Evolutionary conservation across 2,329 filamentous ascomycete species (phyloP).

Genomic region (Scytalidium lignicola): DNA sequence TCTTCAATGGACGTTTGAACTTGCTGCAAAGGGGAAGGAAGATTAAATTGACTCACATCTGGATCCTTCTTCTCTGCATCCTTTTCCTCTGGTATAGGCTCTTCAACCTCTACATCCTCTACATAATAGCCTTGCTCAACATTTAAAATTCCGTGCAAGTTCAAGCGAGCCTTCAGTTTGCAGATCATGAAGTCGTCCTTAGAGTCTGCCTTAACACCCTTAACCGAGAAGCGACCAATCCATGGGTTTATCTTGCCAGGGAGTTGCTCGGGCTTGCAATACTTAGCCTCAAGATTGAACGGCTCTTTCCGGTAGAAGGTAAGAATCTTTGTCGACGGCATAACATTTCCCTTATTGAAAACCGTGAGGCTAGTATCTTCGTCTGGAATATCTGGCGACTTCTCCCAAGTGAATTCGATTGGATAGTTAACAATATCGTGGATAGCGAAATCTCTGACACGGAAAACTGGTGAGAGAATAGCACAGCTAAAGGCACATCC

Average conservation of each 20-base stretch:
- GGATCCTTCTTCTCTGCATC: constrained; percentile 50
- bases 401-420: constrained; percentile 98
- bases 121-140: constrained; percentile 97
- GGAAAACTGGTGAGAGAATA: constrained; percentile 95
- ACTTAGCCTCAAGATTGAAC: constrained; percentile 93
- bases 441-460: constrained; percentile 94
- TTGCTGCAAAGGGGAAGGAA: constrained; percentile 4
- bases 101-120: constrained; percentile 95
- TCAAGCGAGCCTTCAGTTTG: constrained; percentile 97
- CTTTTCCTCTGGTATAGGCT: constrained; percentile 74
- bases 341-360: constrained; percentile 93
- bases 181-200: constrained; percentile 99
- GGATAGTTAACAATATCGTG: constrained; percentile 98
- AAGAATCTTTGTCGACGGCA: constrained; percentile 98
- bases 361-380: constrained; percentile 97
- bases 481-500: constrained; percentile 97
- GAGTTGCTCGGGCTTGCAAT: constrained; percentile 78
- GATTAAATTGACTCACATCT: constrained; percentile 56
- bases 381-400: constrained; percentile 95
- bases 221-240: constrained; percentile 97
- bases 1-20: constrained; percentile 13
- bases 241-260: constrained; percentile 89
- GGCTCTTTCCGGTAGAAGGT: constrained; percentile 99
- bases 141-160: constrained; percentile 93
- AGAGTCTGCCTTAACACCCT: constrained; percentile 88